Percentiles rank a stretch among this genome's conserved stretches.
phyloP scores from a whole-genome alignment of 352 stramenopile genomes.

The Pythium chondricola region DNA sequence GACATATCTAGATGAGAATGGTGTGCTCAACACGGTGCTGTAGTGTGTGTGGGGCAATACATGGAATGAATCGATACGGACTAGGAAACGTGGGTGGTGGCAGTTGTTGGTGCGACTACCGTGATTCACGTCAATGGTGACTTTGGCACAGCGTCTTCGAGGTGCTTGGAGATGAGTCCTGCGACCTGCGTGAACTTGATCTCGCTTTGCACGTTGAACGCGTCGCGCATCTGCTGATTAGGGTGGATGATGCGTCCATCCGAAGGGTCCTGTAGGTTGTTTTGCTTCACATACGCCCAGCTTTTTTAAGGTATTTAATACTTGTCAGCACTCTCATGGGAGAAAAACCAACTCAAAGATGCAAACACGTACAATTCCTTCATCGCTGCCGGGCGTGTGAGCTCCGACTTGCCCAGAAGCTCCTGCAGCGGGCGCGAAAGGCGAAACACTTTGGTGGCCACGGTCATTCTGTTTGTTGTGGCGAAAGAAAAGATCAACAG shows the following conservation, averaged over 20 bases:
- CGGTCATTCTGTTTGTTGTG: conserved; percentile 3
- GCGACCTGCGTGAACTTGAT: conserved; percentile 75
- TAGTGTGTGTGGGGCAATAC: too few species aligned
- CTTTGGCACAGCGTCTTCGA: conserved; percentile 23
- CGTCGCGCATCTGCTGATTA: conserved; percentile 58
- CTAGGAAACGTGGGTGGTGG: too few species aligned
- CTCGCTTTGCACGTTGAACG: conserved; percentile 50
- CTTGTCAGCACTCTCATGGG: conserved; percentile 1
- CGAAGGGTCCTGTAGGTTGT: conserved; percentile 67
- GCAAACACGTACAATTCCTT: conserved; percentile 67
- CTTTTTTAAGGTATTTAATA: too few species aligned
- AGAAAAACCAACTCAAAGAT: background rate
- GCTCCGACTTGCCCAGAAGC: conserved; percentile 60
- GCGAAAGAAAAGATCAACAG: background rate
- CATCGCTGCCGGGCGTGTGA: conserved; percentile 54
- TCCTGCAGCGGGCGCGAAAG: conserved; percentile 51
- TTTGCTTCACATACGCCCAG: conserved; percentile 71
- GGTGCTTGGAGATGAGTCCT: conserved; percentile 63
- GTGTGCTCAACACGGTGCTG: conserved; percentile 49
- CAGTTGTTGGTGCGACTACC: too few species aligned
- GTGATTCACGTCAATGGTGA: background rate
- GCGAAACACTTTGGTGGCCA: conserved; percentile 42
- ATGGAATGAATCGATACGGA: too few species aligned
- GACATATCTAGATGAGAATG: conserved; percentile 66
- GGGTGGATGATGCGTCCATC: conserved; percentile 64